Percentiles rank a stretch among this genome's conserved stretches.
Evolutionary conservation across 495 filamentous ascomycete species (phyloP).

Genomic region (Podospora pseudocomata): DNA sequence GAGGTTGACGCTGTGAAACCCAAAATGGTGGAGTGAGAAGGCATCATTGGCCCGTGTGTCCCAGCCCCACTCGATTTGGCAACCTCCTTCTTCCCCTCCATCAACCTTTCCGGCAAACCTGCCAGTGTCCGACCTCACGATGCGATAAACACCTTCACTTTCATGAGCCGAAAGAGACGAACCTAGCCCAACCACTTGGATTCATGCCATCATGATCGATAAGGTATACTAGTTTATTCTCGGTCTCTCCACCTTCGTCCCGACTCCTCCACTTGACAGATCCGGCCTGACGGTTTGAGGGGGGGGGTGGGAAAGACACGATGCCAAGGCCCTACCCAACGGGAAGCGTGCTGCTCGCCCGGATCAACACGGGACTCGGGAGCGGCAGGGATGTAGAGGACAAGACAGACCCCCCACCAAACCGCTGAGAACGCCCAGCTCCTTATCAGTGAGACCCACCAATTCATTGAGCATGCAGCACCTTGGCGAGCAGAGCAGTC

Average conservation of each 20-base stretch:
- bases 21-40: neutral
- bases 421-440: slow-evolving; percentile 8
- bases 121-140: neutral
- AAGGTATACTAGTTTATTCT: neutral
- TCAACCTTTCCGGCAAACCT: neutral
- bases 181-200: neutral
- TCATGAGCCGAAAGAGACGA: neutral
- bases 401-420: neutral
- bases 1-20: neutral
- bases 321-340: neutral
- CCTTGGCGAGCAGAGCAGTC: slow-evolving; percentile 17
- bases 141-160: neutral
- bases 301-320: neutral
- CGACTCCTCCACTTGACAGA: neutral
- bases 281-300: neutral
- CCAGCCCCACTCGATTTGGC: neutral
- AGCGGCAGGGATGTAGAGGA: neutral
- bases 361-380: slow-evolving; percentile 14
- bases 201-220: neutral
- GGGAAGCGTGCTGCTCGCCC: neutral
- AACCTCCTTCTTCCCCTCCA: neutral
- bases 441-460: slow-evolving; percentile 24
- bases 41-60: neutral
- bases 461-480: slow-evolving; percentile 11
- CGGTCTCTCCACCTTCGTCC: neutral